A percentile compares a stretch with the other conserved stretches of the same genome.
Conservation (phyloP, 2,329 filamentous ascomycete genomes). For the Nothophoma quercina region DNA sequence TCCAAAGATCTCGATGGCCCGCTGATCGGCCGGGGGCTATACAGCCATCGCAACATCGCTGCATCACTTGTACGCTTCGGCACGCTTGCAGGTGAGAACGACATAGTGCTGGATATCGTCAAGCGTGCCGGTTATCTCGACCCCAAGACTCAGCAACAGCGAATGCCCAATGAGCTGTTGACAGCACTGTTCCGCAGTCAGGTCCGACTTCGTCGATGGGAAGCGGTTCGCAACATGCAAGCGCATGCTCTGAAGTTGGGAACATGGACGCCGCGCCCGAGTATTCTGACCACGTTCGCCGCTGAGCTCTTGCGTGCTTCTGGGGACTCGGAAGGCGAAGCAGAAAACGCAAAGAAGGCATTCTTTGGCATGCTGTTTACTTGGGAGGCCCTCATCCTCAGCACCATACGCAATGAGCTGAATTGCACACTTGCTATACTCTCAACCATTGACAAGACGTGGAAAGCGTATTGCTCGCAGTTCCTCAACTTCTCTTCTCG, state of each 20-base stretch:
- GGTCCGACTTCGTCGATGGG: conserved; percentile 52
- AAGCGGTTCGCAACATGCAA: conserved; percentile 50
- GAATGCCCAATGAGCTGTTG: conserved; percentile 46
- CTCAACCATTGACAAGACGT: conserved; percentile 36
- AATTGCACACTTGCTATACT: conserved; percentile 44
- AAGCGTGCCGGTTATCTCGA: conserved; percentile 29
- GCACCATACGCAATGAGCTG: conserved; percentile 35
- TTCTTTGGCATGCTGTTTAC: conserved; percentile 42
- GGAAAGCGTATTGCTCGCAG: conserved; percentile 39
- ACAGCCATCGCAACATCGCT: conserved; percentile 57
- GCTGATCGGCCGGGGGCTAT: conserved; percentile 56
- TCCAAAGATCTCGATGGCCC: conserved; percentile 62
- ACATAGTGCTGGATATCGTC: conserved; percentile 44
- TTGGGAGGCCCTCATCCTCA: conserved; percentile 40
- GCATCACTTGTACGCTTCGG: conserved; percentile 65
- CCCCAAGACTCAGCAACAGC: conserved; percentile 29
- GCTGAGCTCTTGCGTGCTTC: conserved; percentile 40
- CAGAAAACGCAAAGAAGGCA: conserved; percentile 26
- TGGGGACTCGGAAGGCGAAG: conserved; percentile 17
- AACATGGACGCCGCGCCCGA: conserved; percentile 35
- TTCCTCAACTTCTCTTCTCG: conserved; percentile 40
- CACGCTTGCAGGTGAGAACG: conserved; percentile 56
- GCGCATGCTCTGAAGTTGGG: conserved; percentile 33
- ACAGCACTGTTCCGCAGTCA: conserved; percentile 54
- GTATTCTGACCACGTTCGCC: conserved; percentile 42